A percentile compares a stretch with the other conserved stretches of the same genome.
Conservation (phyloP, 352 stramenopile genomes). For the Globisporangium okanoganense region DNA sequence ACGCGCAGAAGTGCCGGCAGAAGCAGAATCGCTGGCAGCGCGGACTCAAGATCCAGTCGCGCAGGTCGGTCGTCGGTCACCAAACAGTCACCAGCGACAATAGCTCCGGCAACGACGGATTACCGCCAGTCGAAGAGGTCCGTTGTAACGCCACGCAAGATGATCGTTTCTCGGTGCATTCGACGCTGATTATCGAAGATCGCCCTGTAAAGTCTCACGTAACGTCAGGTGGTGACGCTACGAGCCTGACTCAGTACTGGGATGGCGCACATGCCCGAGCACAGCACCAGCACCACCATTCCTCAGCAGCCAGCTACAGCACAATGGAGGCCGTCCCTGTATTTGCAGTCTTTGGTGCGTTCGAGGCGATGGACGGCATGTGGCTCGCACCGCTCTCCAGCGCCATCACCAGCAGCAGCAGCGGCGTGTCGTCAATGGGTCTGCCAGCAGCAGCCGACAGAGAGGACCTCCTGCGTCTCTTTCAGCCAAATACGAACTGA, state of each 20-base stretch:
- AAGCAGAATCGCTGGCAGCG: constrained; percentile 64
- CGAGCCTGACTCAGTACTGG: neutral
- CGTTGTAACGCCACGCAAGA: neutral
- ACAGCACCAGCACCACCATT: neutral
- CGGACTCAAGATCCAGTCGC: constrained; percentile 11
- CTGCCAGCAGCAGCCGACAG: neutral
- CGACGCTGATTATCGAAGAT: neutral
- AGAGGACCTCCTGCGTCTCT: neutral
- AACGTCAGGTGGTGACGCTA: neutral
- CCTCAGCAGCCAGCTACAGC: neutral
- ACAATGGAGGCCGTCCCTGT: neutral
- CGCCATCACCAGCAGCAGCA: neutral
- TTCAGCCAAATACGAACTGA: neutral
- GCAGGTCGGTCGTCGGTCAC: neutral
- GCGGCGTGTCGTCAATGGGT: neutral
- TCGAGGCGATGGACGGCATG: neutral
- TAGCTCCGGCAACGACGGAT: neutral
- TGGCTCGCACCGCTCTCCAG: neutral
- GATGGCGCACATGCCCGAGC: neutral
- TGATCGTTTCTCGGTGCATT: neutral
- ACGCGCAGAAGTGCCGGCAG: constrained; percentile 80
- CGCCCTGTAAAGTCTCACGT: neutral
- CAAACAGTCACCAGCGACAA: neutral
- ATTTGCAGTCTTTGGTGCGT: neutral
- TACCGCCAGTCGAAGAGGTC: neutral